These are phyloP conservation scores for Linaria vulgaris DNA, from an alignment of 257 asterid genomes.

Conservation along the genomic window DNA sequence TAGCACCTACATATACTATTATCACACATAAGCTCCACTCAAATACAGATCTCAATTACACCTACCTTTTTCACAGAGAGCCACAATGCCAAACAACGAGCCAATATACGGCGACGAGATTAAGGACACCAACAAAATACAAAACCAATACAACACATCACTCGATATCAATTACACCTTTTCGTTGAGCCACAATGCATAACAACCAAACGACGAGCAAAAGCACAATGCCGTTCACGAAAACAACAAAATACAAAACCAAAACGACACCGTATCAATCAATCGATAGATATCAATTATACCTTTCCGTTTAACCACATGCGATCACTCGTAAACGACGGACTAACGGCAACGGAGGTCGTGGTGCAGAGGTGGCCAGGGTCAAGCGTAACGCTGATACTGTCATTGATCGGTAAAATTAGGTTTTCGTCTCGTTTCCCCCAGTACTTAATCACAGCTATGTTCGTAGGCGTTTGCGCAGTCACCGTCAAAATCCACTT, in stretches of 20 bases:
- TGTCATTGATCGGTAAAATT: constrained; percentile 86
- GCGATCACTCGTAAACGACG: constrained; percentile 63
- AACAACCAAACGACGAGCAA: too few relatives aligned
- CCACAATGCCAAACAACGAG: too few relatives aligned
- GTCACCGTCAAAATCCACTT: constrained; percentile 77
- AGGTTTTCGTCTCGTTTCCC: constrained; percentile 83
- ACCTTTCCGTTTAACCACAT: constrained; percentile 99
- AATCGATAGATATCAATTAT: not conserved
- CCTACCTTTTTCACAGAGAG: too few relatives aligned
- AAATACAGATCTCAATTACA: not conserved
- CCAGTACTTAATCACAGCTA: constrained; percentile 98
- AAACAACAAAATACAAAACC: too few relatives aligned
- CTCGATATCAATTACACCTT: too few relatives aligned
- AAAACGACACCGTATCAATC: not conserved
- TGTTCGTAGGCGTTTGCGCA: constrained; percentile 94
- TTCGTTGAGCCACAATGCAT: too few relatives aligned
- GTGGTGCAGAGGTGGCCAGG: constrained; percentile 97
- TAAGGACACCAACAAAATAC: too few relatives aligned
- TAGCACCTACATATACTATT: too few relatives aligned
- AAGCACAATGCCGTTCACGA: not conserved
- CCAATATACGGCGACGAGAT: too few relatives aligned
- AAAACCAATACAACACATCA: too few relatives aligned
- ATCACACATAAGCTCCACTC: not conserved
- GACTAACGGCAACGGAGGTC: constrained; percentile 97
- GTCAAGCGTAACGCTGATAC: constrained; percentile 95